Percentiles rank a stretch among this genome's conserved stretches.
These are phyloP conservation scores for Monilinia fructicola DNA, from an alignment of 2,329 filamentous ascomycete genomes.

Conservation along the genomic window DNA sequence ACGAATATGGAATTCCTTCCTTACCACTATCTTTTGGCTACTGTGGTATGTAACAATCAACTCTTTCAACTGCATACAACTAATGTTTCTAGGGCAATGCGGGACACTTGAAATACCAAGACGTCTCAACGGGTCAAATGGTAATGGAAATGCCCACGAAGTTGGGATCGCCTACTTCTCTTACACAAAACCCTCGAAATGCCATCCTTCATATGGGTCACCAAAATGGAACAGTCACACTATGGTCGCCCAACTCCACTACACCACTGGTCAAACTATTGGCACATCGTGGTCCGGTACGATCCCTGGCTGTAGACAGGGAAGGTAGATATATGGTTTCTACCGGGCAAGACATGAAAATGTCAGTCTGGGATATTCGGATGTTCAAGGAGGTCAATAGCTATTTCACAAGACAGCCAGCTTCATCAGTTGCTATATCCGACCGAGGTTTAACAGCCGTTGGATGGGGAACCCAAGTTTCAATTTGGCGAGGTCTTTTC, in stretches of 20 bases:
- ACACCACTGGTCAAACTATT: slow-evolving; percentile 88
- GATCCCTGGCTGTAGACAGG: slow-evolving; percentile 79
- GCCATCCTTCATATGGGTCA: slow-evolving; percentile 90
- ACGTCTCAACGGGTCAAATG: slow-evolving; percentile 88
- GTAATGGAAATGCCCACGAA: slow-evolving; percentile 83
- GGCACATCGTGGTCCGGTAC: slow-evolving; percentile 84
- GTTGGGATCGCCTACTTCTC: slow-evolving; percentile 77
- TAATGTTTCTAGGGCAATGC: slow-evolving; percentile 60
- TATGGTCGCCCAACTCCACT: slow-evolving; percentile 92
- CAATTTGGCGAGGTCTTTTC: slow-evolving; percentile 89
- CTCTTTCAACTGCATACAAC: background rate
- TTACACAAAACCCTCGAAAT: slow-evolving; percentile 89
- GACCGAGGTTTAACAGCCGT: slow-evolving; percentile 86
- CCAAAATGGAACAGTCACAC: slow-evolving; percentile 88
- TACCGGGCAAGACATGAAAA: slow-evolving; percentile 82
- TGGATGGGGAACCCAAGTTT: slow-evolving; percentile 85
- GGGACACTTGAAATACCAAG: slow-evolving; percentile 89
- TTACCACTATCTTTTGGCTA: slow-evolving; percentile 91
- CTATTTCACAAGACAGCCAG: slow-evolving; percentile 82
- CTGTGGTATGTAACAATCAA: slow-evolving; percentile 59
- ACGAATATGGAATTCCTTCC: slow-evolving; percentile 93
- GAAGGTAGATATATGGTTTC: slow-evolving; percentile 96
- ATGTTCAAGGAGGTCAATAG: slow-evolving; percentile 91
- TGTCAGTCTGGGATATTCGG: slow-evolving; percentile 94
- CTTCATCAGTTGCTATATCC: slow-evolving; percentile 80